Base-by-base conservation (phyloP, 2,329 filamentous ascomycete genomes). In the Podosphaera leucotricha region DNA sequence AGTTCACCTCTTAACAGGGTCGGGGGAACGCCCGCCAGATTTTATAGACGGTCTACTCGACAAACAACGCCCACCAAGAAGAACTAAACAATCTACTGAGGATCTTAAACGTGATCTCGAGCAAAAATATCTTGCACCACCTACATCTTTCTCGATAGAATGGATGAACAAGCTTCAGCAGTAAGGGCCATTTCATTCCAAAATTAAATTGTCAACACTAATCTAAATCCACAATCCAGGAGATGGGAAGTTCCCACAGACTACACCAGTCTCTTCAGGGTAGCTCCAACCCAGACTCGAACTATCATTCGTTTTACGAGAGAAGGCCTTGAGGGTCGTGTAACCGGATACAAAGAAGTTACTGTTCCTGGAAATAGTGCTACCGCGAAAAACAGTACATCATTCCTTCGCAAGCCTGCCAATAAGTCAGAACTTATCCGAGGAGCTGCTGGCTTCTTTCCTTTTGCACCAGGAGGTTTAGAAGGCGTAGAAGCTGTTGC, bases 381-480 rank as follows among this genome's bases (percentile, higher is more conserved):
- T 15, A 94, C 82, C 15, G 87, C 85, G 41, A 98, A 94, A 63
- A 93, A 92, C 57, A 94, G 85, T 2, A 95, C 86, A 0, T 93
- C 85, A 4, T 67, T 94, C 36, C 65, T 81, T 15, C 73, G 90
- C 39, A 92, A 92, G 57, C 87, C 87, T 2, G 87, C 83, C 13
- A 77, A 75, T 46, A 73, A 82, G 49, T 83, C 82, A 24, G 86
- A 95, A 42, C 93, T 95, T 60, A 86, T 95, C 11, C 72, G 87
- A 48, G 90, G 90, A 13, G 86, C 81, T 30, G 84, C 86, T 6
- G 87, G 87, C 0, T 94, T 92, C 63, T 92, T 93, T 47, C 87
- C 87, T 0, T 94, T 95, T 61, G 79, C 85, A 0, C 87, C 87
- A 0, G 86, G 86, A 45, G 90, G 90, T 1, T 62, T 95, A 13